phyloP scores from a whole-genome alignment of 345 rosid species.

The Draba incana region DNA sequence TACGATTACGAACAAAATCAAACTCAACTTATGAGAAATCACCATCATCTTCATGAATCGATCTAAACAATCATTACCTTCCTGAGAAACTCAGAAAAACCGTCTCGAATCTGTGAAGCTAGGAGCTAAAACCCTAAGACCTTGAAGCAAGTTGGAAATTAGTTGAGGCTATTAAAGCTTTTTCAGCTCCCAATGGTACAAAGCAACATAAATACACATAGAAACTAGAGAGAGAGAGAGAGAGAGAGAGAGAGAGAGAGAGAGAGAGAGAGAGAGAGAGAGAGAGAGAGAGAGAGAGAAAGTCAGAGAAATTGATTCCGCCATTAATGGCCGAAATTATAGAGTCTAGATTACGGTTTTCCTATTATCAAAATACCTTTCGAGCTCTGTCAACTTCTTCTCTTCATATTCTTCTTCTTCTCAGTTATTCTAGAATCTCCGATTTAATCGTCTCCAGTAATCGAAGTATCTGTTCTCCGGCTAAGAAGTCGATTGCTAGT shows the following conservation, averaged over 20 bases:
- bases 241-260: slow-evolving; percentile 31
- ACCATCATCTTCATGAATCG: slow-evolving; percentile 31
- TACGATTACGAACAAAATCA: slow-evolving; percentile 21
- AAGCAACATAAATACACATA: slow-evolving; percentile 28
- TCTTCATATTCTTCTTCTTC: slow-evolving; percentile 8
- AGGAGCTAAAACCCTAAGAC: slow-evolving; percentile 40
- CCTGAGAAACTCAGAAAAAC: slow-evolving; percentile 20
- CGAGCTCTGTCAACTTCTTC: slow-evolving; percentile 12
- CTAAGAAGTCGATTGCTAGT: background rate
- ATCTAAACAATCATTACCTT: slow-evolving; percentile 10
- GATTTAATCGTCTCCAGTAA: background rate
- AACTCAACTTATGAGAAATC: slow-evolving; percentile 16
- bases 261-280: slow-evolving; percentile 25
- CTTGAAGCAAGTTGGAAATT: slow-evolving; percentile 28
- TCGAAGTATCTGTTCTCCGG: background rate
- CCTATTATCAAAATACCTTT: slow-evolving; percentile 24
- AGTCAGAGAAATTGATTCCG: slow-evolving; percentile 30
- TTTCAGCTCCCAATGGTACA: slow-evolving; percentile 38
- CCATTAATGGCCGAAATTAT: slow-evolving; percentile 33
- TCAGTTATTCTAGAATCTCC: background rate
- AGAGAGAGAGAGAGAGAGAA: slow-evolving; percentile 3
- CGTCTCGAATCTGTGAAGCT: background rate
- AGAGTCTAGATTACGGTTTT: slow-evolving; percentile 19
- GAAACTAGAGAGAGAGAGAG: slow-evolving; percentile 1
- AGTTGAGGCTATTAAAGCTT: slow-evolving; percentile 38